Base-by-base conservation (phyloP, 768 basidiomycete genomes). In the Leccinum obscurum region DNA sequence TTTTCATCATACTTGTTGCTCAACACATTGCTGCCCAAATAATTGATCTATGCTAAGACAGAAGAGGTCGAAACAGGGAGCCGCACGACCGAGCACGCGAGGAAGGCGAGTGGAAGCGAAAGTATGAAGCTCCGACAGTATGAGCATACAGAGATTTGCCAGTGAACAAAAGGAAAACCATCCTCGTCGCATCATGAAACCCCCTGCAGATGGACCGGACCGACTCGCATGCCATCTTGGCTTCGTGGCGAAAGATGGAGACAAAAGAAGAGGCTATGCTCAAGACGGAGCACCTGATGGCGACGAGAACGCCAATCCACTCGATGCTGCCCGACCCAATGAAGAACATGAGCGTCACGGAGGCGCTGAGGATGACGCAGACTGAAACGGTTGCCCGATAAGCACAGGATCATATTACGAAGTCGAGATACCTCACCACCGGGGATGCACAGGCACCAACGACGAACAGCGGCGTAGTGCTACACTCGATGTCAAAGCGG, bases 361-460 rank as follows among this genome's bases (percentile, higher is more conserved):
- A 89, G 32, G 90, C 87, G 65, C 91, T 92, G 61, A 93, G 77
- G 24, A 92, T 81, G 58, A 92, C 81, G 91, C 90, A 66, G 90
- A 89, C 91, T 93, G 71, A 41, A 56, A 44, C 6, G n/a, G 13
- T 5, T 7, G 7, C 13, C 66, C 15, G 41, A 53, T 67, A 32
- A 64, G 58, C 20, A 0, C 24, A 5, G 26, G 4, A 17, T 61
- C 35, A 30, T 52, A 13, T 24, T 49, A 44, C 53, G 3, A 32
- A 51, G 44, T 32, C 41, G 6, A 22, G 24, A 56, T 49, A 56
- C 77, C 86, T 77, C 72, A 87, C 87, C 68, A 85, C 80, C 8
- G 88, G 72, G 60, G 83, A 86, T 11, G 84, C 82, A 70, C 83
- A 87, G 2, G 85, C 88, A 11, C 87, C 85, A 39, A 88, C 71